Percentiles rank a stretch among this genome's conserved stretches.
Evolutionary conservation across 2,329 filamentous ascomycete species (phyloP).

Genomic region (Monilinia vaccinii-corymbosi): DNA sequence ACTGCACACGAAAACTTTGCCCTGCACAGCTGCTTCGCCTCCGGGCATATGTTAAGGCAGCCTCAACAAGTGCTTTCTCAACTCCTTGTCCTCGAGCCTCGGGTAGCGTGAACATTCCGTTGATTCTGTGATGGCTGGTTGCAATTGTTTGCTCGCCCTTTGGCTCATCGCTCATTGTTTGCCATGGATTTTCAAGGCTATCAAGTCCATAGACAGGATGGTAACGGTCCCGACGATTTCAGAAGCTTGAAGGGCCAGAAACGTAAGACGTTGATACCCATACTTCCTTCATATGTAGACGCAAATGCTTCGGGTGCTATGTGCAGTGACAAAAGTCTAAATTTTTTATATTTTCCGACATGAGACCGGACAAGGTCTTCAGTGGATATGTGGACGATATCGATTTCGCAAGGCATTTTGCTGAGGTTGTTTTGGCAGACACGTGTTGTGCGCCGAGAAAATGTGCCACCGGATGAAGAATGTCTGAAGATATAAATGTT

Average conservation of each 20-base stretch:
- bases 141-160: neutral
- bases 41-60: conserved; percentile 25
- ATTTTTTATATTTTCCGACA: conserved; percentile 21
- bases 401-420: conserved; percentile 22
- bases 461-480: neutral
- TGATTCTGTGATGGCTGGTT: conserved; percentile 28
- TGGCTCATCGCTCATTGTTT: neutral
- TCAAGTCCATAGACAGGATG: conserved; percentile 24
- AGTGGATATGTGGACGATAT: conserved; percentile 22
- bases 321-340: conserved; percentile 22
- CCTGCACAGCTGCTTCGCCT: conserved; percentile 18
- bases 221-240: conserved; percentile 29
- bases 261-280: conserved; percentile 34
- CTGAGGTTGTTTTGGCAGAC: neutral
- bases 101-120: conserved; percentile 33
- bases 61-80: conserved; percentile 29
- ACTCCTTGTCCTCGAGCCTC: conserved; percentile 31
- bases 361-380: conserved; percentile 17
- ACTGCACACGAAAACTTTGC: conserved; percentile 24
- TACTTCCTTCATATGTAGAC: conserved; percentile 31
- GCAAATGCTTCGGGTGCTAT: conserved; percentile 30
- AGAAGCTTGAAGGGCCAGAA: conserved; percentile 26
- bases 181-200: conserved; percentile 17
- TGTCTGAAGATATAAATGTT: neutral
- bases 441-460: neutral